Evolutionary conservation across 805 yeast genomes (phyloP).

Genomic region (Candida loeiensis): DNA sequence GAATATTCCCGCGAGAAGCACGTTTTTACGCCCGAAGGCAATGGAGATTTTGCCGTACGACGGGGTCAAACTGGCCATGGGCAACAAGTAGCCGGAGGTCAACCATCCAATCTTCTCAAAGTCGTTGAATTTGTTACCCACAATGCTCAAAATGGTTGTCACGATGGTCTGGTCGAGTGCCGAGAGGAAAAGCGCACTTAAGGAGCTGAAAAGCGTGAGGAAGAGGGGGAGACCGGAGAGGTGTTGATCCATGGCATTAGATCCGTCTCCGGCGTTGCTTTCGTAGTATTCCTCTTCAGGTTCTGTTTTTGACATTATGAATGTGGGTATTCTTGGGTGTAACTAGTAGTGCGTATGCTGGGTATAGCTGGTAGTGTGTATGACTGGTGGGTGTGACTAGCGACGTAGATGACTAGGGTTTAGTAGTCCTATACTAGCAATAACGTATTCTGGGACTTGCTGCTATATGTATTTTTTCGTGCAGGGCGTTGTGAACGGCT

Average conservation of each 20-base stretch:
- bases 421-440: no score
- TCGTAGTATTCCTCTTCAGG: conserved; percentile 25
- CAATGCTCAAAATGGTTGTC: conserved; percentile 45
- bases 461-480: no score
- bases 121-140: conserved; percentile 47
- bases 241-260: conserved; percentile 34
- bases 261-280: conserved; percentile 43
- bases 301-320: neutral
- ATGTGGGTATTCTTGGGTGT: conserved; percentile 1
- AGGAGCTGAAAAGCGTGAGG: conserved; percentile 26
- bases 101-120: conserved; percentile 59
- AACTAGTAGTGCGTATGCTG: no score
- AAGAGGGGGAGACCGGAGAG: conserved; percentile 25
- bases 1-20: conserved; percentile 45
- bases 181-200: conserved; percentile 31
- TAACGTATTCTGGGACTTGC: no score
- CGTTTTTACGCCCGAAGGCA: conserved; percentile 53
- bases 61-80: conserved; percentile 51
- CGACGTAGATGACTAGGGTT: no score
- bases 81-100: conserved; percentile 50
- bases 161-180: conserved; percentile 64
- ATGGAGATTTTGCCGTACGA: conserved; percentile 58
- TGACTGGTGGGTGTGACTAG: no score
- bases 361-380: no score
- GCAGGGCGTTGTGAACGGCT: no score